phyloP scores from a whole-genome alignment of 2,329 filamentous ascomycete species.

The Cladorrhinum sp. region DNA sequence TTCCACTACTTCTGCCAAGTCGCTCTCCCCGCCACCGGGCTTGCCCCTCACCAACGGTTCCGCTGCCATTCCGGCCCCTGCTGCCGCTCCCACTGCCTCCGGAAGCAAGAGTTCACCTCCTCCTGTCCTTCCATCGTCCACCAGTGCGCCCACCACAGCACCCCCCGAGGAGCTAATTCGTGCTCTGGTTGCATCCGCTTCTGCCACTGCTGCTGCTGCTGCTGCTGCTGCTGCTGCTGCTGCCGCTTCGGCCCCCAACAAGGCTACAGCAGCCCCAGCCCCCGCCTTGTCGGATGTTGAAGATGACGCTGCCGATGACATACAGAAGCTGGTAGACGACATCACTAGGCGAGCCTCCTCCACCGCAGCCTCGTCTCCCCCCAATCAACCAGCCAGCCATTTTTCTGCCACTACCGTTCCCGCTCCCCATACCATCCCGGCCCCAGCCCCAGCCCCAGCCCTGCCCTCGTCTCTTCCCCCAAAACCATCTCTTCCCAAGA shows the following conservation, averaged over 20 bases:
- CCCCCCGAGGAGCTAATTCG: slow-evolving; percentile 10
- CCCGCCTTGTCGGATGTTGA: slow-evolving; percentile 21
- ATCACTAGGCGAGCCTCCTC: slow-evolving; percentile 32
- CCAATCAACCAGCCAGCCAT: slow-evolving; percentile 18
- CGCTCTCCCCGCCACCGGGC: slow-evolving; percentile 17
- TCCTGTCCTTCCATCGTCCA: slow-evolving; percentile 14
- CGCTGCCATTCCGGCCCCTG: slow-evolving; percentile 7
- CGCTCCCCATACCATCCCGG: slow-evolving; percentile 19
- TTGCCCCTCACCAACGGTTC: slow-evolving; percentile 15
- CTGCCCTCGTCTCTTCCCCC: slow-evolving; percentile 31
- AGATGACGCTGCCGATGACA: slow-evolving; percentile 31
- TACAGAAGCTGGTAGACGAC: slow-evolving; percentile 37
- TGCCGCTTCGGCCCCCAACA: slow-evolving; percentile 9
- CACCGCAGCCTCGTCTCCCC: slow-evolving; percentile 16
- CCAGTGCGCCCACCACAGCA: slow-evolving; percentile 5
- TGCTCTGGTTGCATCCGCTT: slow-evolving; percentile 11
- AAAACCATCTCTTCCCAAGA: slow-evolving; percentile 30
- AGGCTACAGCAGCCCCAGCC: background rate
- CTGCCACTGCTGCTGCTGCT: slow-evolving; percentile 13
- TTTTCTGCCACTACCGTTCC: background rate
- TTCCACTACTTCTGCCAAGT: slow-evolving; percentile 21
- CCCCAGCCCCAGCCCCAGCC: slow-evolving; percentile 22
- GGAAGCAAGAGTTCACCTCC: background rate
- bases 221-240: slow-evolving; percentile 5
- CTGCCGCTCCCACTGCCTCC: slow-evolving; percentile 13